Percentiles rank a stretch among this genome's conserved stretches.
These are phyloP conservation scores for Apiospora rasikravindrae DNA, from an alignment of 2,329 filamentous ascomycete genomes.

Conservation along the genomic window DNA sequence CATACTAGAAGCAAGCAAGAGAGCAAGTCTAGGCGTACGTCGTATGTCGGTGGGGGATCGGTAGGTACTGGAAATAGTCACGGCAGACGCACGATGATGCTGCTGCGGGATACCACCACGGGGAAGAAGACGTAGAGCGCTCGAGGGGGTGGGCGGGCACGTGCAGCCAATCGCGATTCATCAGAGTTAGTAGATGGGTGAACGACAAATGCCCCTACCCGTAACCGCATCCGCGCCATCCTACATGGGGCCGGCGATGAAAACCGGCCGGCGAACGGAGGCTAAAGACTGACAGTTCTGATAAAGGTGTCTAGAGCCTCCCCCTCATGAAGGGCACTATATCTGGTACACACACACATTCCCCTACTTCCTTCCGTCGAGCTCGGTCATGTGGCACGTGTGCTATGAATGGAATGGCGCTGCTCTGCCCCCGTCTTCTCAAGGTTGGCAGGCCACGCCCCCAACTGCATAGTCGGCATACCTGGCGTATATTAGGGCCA, in stretches of 20 bases:
- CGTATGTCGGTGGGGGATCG: neutral
- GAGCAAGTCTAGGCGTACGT: neutral
- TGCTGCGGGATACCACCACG: neutral
- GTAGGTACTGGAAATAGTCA: neutral
- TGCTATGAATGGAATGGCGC: constrained; percentile 1
- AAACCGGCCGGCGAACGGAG: neutral
- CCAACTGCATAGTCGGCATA: constrained; percentile 3
- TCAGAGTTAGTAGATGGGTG: neutral
- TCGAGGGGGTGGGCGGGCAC: neutral
- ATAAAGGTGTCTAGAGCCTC: neutral
- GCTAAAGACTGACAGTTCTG: neutral
- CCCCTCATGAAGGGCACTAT: neutral
- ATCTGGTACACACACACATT: neutral
- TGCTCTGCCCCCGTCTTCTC: neutral
- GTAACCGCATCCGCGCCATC: neutral
- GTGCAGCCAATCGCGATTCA: neutral
- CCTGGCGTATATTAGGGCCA: neutral
- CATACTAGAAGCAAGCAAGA: neutral
- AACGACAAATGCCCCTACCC: neutral
- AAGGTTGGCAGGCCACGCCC: neutral
- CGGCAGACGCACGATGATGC: neutral
- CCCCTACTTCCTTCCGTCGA: neutral
- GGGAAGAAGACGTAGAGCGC: neutral
- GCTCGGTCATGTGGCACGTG: neutral
- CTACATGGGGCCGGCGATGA: neutral